Base-by-base conservation (phyloP, 768 basidiomycete genomes). In the Calocera cornea region DNA sequence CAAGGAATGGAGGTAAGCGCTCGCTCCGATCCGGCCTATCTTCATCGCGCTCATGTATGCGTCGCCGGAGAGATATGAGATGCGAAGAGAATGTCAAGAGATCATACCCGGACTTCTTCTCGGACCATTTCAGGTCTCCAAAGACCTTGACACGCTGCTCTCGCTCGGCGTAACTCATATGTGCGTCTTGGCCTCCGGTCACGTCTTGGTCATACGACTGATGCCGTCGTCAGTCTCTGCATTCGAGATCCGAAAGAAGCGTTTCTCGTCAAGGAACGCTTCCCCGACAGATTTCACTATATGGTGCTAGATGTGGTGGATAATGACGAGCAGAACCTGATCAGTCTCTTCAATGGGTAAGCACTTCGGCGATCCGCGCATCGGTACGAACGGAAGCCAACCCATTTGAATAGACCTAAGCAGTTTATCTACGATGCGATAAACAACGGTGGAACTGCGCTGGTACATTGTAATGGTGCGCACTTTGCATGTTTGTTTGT, bases 11-110 rank as follows among this genome's bases (percentile, higher is more conserved):
- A 85, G 84, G 90, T 86, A 69, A 70, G 83, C 78, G 36, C 49
- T 36, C n/a, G 65, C 64, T 34, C 68, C 11, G 31, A 38, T 14
- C 47, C 29, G 12, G 24, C 38, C 33, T 41, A 16, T 16, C 60
- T 24, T 34, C 44, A 64, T 50, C 41, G 64, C 60, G 66, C 64
- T 44, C 36, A 41, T 22, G 44, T 68, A 64, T 66, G 70, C 60
- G 27, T 19, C 27, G 50, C 11, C 33, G 66, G 19, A 2, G 50
- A 92, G 89, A 73, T 97, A 97, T 73, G 93, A 95, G 77, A 95
- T 97, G 94, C 83, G 93, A 34, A 81, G 93, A n/a, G 89, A 95
- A 73, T 92, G 91, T 72, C 93, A 97, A 78, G 89, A 94, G 76
- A 95, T 95, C 70, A 80, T 91, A 0, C 88, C 90, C 29, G 85